Evolutionary conservation across 139 green algal genomes (phyloP), one percentile per base, ranked within the genome.

Genomic region (Trebouxia sp.): DNA sequence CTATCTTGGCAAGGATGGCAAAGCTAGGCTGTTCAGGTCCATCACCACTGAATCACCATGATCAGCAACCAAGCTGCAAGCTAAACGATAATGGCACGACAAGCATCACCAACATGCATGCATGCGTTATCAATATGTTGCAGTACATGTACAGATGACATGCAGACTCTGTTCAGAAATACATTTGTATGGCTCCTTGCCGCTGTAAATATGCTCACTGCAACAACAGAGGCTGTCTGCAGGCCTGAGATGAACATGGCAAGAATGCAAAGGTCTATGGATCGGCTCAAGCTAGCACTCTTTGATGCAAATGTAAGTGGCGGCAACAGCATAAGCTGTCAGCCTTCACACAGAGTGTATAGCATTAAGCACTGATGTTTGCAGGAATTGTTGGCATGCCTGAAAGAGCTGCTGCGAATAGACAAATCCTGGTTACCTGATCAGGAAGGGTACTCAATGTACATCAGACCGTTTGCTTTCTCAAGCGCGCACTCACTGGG

Each of bases 221-320:
- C n/a, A n/a, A n/a, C n/a, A n/a, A n/a, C n/a, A n/a, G n/a, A n/a
- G n/a, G n/a, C 17, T 55, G 28, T 14, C 28, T 47, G 56, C 85
- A 86, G 91, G 37, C 93, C 93, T 0, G 88, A 95, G 2, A 86
- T 86, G 42, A 97, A 97, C 85, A 94, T 97, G 88, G 75, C 81
- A 65, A 86, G 93, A 11, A 76, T 97, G n/a, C 42, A n/a, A 26
- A 47, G 81, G 20, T 97, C 93, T 35, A 78, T 78, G 1, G 30
- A 45, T 30, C 86, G 93, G 35, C 82, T 96, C 26, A 66, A 82
- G 26, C 83, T 96, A 43, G 87, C 91, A 48, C 65, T 82, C 80
- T 87, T 82, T 75, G 84, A 87, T 50, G 56, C 83, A 47, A 15
- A 86, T 66, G 87, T 83, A n/a, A n/a, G 77, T 10, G 8, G 8